Evolutionary conservation across 768 basidiomycete genomes (phyloP), one percentile per base, ranked within the genome.

Genomic region (Udeniomyces megalosporus): DNA sequence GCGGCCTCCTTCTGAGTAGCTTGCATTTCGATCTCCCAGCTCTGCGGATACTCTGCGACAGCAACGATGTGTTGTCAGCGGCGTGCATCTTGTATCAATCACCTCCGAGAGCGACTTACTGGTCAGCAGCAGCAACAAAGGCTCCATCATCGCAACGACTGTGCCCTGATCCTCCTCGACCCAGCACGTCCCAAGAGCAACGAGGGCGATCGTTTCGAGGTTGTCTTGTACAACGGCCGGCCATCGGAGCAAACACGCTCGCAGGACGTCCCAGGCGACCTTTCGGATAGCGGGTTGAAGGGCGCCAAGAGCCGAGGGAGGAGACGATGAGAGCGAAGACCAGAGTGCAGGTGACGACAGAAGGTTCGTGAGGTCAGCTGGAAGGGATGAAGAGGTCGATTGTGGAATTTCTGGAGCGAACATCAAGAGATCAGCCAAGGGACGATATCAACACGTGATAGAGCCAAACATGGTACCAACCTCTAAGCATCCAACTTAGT

Each of bases 141-240:
- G 84, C 45, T 80, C 79, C 77, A 84, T 84, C 80, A 90, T 83
- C 1, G 72, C 73, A 67, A 84, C 83, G 2, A 93, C 89, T 3
- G 76, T 76, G 1, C 76, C 66, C 12, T 53, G 58, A 67, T 93
- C 89, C 0, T 78, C 75, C 70, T 96, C 91, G 0, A 80, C 69
- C 79, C 82, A 84, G 48, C 67, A 70, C 47, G 56, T 62, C 7
- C 62, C 68, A 17, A 70, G 57, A 20, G 70, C 60, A 24, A 65
- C 58, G 22, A 29, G 24, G 1, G 82, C 80, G 26, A 89, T 73
- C 3, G 78, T 71, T 1, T 76, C 75, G 1, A 84, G 59, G 20
- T 79, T 58, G 0, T 69, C 59, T 45, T 67, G 62, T 1, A 38
- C 14, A 32, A 60, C 24, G 26, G 29, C 50, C 46, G 58, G 58